A percentile compares a stretch with the other conserved stretches of the same genome.
These are phyloP conservation scores for Acephala macrosclerotiorum DNA, from an alignment of 2,329 filamentous ascomycete genomes.

Conservation along the genomic window DNA sequence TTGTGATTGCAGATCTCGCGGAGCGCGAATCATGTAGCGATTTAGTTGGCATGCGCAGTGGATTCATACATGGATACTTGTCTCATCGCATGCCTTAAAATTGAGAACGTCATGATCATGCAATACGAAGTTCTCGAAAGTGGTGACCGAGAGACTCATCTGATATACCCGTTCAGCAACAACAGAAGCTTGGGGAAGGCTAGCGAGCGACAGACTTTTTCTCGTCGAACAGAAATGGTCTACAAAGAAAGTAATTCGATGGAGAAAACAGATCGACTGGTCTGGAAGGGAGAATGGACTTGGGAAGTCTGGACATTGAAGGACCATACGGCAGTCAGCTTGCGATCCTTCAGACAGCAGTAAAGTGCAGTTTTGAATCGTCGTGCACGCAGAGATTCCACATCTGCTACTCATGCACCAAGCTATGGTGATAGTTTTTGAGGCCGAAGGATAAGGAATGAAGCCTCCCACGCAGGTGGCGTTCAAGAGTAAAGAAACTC, in stretches of 20 bases:
- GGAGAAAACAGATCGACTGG: no score
- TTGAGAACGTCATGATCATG: no score
- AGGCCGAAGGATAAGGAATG: background rate
- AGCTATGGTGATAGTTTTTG: background rate
- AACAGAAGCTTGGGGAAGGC: background rate
- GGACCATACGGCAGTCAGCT: background rate
- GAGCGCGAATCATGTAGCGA: background rate
- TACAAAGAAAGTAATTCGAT: no score
- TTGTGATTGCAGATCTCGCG: background rate
- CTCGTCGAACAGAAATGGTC: no score
- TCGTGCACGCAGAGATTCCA: background rate
- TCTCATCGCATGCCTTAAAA: no score
- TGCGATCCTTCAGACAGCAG: background rate
- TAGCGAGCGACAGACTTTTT: background rate
- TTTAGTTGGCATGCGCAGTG: no score
- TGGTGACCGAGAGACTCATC: background rate
- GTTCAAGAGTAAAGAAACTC: background rate
- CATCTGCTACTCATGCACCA: background rate
- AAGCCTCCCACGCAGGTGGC: slow-evolving; percentile 1
- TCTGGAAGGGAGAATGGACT: no score
- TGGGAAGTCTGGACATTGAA: background rate
- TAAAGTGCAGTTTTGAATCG: background rate
- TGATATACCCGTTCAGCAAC: background rate
- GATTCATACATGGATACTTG: no score
- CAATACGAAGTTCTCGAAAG: no score